These are phyloP conservation scores for Blepharisma stoltei DNA, from an alignment of 73 alveolate species.

Conservation along the genomic window DNA sequence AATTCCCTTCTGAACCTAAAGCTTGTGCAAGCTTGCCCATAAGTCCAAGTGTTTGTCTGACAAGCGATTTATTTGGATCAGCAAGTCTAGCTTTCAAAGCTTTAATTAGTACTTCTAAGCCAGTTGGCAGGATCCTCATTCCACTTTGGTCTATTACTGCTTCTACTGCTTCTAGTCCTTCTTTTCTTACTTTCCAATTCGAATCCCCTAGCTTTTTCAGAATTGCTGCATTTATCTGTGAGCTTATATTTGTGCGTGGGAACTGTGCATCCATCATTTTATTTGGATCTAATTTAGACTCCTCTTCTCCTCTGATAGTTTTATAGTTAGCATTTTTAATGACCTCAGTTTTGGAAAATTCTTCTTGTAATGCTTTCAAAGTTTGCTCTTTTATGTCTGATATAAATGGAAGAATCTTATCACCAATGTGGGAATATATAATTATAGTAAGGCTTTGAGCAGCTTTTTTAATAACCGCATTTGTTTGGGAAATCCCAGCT, in stretches of 20 bases:
- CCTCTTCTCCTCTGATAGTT: conserved; percentile 67
- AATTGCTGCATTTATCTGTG: conserved; percentile 61
- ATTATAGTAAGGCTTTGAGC: conserved; percentile 64
- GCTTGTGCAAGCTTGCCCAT: conserved; percentile 64
- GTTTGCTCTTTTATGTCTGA: conserved; percentile 84
- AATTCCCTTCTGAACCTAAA: conserved; percentile 70
- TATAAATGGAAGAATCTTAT: conserved; percentile 61
- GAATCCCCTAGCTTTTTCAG: conserved; percentile 67
- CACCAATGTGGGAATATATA: conserved; percentile 75
- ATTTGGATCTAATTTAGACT: conserved; percentile 39
- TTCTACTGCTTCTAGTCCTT: conserved; percentile 64
- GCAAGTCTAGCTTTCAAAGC: conserved; percentile 58
- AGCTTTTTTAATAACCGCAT: conserved; percentile 65
- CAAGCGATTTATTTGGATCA: conserved; percentile 82
- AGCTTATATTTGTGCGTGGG: conserved; percentile 77
- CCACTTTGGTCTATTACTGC: conserved; percentile 55
- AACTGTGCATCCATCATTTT: conserved; percentile 52
- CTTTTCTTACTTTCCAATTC: conserved; percentile 85
- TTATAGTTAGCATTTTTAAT: conserved; percentile 54
- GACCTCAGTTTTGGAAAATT: conserved; percentile 59
- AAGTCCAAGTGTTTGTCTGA: conserved; percentile 64
- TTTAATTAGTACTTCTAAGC: conserved; percentile 65
- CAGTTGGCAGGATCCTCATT: conserved; percentile 79
- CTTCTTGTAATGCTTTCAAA: conserved; percentile 65
- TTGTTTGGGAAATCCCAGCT: conserved; percentile 54